phyloP scores from a whole-genome alignment of 2,329 filamentous ascomycete genomes.

The Alternaria tenuissima region DNA sequence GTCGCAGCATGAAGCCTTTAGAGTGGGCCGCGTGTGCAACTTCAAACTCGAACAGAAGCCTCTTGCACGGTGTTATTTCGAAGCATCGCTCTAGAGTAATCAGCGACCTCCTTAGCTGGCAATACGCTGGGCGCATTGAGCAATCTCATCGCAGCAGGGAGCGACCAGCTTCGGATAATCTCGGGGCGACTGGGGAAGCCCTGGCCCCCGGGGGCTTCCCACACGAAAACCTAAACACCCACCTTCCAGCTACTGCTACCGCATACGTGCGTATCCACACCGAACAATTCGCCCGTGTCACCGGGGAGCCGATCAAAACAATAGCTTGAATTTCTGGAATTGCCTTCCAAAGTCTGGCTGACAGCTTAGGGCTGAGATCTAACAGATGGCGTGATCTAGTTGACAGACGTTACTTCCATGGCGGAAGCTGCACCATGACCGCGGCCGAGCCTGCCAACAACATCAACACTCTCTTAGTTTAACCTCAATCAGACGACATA shows the following conservation, averaged over 20 bases:
- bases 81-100: neutral
- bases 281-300: neutral
- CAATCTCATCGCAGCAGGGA: neutral
- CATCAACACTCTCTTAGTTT: neutral
- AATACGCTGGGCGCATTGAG: neutral
- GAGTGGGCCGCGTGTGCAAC: conserved; percentile 1
- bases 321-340: neutral
- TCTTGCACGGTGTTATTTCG: neutral
- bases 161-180: neutral
- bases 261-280: neutral
- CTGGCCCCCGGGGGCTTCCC: neutral
- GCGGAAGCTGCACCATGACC: conserved; percentile 5
- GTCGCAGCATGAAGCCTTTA: conserved; percentile 8
- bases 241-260: neutral
- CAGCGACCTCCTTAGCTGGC: neutral
- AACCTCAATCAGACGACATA: neutral
- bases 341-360: neutral
- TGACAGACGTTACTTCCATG: neutral
- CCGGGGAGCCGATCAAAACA: neutral
- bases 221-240: neutral
- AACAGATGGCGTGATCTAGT: neutral
- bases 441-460: neutral
- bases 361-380: neutral
- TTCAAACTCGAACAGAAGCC: neutral
- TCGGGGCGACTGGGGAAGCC: conserved; percentile 2